Evolutionary conservation across 352 stramenopile species (phyloP).

Genomic region (Pythium monospermum): DNA sequence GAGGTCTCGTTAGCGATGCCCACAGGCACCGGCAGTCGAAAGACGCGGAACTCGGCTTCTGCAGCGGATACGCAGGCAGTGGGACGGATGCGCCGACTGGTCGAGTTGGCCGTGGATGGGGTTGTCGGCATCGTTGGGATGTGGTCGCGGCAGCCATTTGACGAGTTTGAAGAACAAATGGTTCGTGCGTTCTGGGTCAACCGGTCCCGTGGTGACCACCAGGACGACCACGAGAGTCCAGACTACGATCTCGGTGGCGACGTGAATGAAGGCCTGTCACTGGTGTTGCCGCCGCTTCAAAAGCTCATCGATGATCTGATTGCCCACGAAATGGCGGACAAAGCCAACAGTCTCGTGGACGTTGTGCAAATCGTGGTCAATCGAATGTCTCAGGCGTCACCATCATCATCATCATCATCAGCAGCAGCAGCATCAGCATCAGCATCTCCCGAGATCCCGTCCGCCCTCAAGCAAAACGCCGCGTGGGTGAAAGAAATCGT

Average conservation of each 20-base stretch:
- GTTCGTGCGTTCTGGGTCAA: slow-evolving; percentile 6
- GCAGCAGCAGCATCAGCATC: not conserved
- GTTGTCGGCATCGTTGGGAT: slow-evolving; percentile 12
- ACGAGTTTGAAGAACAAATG: slow-evolving; percentile 17
- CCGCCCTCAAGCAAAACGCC: slow-evolving; percentile 4
- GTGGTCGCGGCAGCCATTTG: slow-evolving; percentile 6
- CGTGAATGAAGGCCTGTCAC: slow-evolving; percentile 8
- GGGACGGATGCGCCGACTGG: slow-evolving; percentile 10
- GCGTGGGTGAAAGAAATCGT: slow-evolving; percentile 30
- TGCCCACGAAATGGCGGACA: slow-evolving; percentile 10
- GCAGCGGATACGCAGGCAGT: not conserved
- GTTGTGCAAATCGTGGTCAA: slow-evolving; percentile 13
- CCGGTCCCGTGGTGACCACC: not conserved
- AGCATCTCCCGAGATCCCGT: not conserved
- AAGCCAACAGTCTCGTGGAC: slow-evolving; percentile 11
- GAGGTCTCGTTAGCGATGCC: slow-evolving; percentile 6
- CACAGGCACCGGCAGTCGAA: slow-evolving; percentile 2
- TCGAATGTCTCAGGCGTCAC: not conserved
- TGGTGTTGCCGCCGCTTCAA: slow-evolving; percentile 8
- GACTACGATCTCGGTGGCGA: slow-evolving; percentile 16
- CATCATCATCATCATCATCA: not conserved
- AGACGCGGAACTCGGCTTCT: not conserved
- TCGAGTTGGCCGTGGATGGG: slow-evolving; percentile 1
- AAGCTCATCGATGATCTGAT: slow-evolving; percentile 13
- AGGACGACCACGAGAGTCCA: slow-evolving; percentile 6